Evolutionary conservation across 129 eudicot species (phyloP).

Genomic region (Kitagawia praeruptora): DNA sequence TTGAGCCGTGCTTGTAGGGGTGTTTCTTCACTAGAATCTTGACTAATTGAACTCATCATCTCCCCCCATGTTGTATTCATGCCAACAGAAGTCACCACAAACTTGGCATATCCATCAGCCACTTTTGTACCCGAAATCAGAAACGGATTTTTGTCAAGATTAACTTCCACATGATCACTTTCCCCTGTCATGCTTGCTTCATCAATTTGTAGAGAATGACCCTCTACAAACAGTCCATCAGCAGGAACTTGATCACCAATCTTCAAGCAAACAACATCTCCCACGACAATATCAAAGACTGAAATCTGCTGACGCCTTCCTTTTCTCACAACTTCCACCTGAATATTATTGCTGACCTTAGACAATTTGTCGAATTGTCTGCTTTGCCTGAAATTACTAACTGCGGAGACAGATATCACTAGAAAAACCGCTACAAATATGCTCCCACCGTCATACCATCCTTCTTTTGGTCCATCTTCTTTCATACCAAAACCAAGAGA

Average conservation of each 20-base stretch:
- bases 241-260: conserved; percentile 51
- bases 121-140: conserved; percentile 45
- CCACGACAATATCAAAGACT: conserved; percentile 34
- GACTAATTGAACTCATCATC: conserved; percentile 32
- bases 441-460: conserved; percentile 56
- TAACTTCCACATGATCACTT: conserved; percentile 25
- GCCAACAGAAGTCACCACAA: conserved; percentile 49
- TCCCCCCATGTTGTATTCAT: conserved; percentile 48
- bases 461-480: conserved; percentile 38
- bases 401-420: conserved; percentile 36
- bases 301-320: conserved; percentile 34
- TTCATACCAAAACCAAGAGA: conserved; percentile 50
- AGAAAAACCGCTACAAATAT: conserved; percentile 40
- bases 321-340: conserved; percentile 41
- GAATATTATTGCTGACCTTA: conserved; percentile 25
- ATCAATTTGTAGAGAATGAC: conserved; percentile 34
- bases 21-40: conserved; percentile 25
- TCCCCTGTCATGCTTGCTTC: conserved; percentile 50
- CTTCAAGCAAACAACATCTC: conserved; percentile 39
- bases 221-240: conserved; percentile 42
- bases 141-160: conserved; percentile 25
- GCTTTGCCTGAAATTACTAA: conserved; percentile 35
- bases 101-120: conserved; percentile 39
- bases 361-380: conserved; percentile 44
- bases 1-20: conserved; percentile 34